Evolutionary conservation across 73 alveolate genomes (phyloP).

Genomic region (Tetrahymena malaccensis): DNA sequence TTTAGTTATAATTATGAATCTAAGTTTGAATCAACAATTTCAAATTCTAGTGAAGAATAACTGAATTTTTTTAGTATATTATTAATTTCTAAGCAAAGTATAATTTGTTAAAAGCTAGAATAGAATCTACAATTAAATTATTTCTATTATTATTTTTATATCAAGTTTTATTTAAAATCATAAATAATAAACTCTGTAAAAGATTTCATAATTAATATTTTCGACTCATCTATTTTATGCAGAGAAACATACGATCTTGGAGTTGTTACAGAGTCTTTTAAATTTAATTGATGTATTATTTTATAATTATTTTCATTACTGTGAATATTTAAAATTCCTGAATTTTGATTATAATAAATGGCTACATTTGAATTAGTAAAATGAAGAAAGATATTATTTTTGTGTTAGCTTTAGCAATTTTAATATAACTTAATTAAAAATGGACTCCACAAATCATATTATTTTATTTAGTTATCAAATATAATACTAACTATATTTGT

Average conservation of each 20-base stretch:
- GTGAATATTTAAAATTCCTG: neutral
- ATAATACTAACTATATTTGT: neutral
- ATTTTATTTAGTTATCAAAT: no score
- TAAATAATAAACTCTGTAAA: neutral
- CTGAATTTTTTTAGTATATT: no score
- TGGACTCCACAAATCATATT: neutral
- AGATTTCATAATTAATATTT: neutral
- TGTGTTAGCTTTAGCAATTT: no score
- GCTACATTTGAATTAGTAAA: no score
- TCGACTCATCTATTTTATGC: neutral
- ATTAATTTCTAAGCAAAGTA: neutral
- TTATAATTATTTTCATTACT: no score
- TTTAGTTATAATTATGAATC: no score
- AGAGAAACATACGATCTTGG: neutral
- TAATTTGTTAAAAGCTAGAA: neutral
- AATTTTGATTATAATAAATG: no score
- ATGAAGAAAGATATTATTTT: neutral
- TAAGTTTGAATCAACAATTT: no score
- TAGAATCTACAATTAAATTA: neutral
- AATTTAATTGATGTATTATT: neutral
- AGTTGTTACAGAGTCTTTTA: neutral
- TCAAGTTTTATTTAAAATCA: neutral
- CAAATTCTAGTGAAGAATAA: neutral
- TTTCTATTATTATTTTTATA: no score
- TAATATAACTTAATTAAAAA: no score